These are phyloP conservation scores for Westerdykella ornata DNA, from an alignment of 2,329 filamentous ascomycete genomes.

Conservation along the genomic window DNA sequence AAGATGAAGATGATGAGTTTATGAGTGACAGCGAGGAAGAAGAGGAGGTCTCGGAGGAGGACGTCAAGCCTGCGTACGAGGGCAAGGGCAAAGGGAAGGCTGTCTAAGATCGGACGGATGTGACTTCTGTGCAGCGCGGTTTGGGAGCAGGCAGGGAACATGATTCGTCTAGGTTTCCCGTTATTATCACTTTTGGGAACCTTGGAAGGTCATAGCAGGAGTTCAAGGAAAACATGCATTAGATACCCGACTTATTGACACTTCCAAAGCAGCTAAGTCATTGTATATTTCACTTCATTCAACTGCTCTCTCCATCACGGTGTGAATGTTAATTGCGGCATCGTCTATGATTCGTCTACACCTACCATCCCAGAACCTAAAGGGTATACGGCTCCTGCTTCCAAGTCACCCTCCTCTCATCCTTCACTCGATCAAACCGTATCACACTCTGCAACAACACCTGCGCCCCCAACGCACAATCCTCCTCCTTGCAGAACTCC, in stretches of 20 bases:
- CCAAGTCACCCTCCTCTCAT: slow-evolving; percentile 19
- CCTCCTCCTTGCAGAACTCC: slow-evolving; percentile 42
- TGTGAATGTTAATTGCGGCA: too few relatives aligned
- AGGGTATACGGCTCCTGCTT: slow-evolving; percentile 9
- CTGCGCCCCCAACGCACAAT: slow-evolving; percentile 44
- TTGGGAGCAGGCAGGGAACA: too few relatives aligned
- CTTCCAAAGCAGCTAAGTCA: too few relatives aligned
- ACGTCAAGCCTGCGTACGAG: slow-evolving; percentile 23
- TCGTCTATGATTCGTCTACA: too few relatives aligned
- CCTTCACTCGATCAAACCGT: slow-evolving; percentile 44
- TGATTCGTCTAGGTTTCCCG: too few relatives aligned
- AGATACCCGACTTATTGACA: too few relatives aligned
- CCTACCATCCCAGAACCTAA: background rate
- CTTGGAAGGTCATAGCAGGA: too few relatives aligned
- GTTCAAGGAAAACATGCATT: too few relatives aligned
- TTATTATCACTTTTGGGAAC: too few relatives aligned
- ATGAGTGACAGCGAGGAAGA: slow-evolving; percentile 45
- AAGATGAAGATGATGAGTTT: slow-evolving; percentile 58
- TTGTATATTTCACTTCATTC: too few relatives aligned
- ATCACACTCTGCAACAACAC: slow-evolving; percentile 47
- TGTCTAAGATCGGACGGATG: slow-evolving; percentile 2
- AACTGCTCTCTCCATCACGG: too few relatives aligned
- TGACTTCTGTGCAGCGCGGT: too few relatives aligned
- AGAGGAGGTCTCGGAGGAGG: slow-evolving; percentile 35
- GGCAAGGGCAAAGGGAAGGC: slow-evolving; percentile 43